phyloP scores from a whole-genome alignment of 306 rosid species.

The Dalbergia oliveri region DNA sequence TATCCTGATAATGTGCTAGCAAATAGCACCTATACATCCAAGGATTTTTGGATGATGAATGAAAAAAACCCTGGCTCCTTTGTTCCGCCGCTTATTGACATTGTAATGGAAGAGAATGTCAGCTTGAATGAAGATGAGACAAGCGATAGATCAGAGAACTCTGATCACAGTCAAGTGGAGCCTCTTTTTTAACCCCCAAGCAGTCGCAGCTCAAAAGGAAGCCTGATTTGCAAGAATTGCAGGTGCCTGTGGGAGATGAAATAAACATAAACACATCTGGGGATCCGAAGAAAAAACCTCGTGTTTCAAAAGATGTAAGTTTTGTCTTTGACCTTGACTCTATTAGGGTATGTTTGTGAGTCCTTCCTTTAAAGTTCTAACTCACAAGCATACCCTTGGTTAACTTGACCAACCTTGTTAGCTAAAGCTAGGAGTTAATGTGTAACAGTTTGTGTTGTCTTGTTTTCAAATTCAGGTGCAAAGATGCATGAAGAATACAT shows the following conservation, averaged over 20 bases:
- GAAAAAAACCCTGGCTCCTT: slow-evolving; percentile 37
- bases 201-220: slow-evolving; percentile 52
- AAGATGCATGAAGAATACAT: slow-evolving; percentile 47
- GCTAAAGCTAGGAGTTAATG: not conserved
- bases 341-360: no score
- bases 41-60: slow-evolving; percentile 15
- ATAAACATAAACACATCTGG: slow-evolving; percentile 20
- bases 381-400: no score
- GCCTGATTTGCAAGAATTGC: slow-evolving; percentile 41
- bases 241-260: slow-evolving; percentile 32
- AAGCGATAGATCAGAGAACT: slow-evolving; percentile 34
- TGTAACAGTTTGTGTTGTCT: not conserved
- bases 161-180: slow-evolving; percentile 39
- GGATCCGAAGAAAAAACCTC: slow-evolving; percentile 56
- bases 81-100: slow-evolving; percentile 39
- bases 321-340: not conserved
- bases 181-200: slow-evolving; percentile 16
- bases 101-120: slow-evolving; percentile 48
- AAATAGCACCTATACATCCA: not conserved
- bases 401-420: not conserved
- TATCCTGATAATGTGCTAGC: slow-evolving; percentile 5
- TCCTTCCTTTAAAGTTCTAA: no score
- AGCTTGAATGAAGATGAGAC: slow-evolving; percentile 32
- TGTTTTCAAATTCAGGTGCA: slow-evolving; percentile 49
- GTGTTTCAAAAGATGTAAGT: slow-evolving; percentile 60